Conservation (phyloP, 2,329 filamentous ascomycete species). For the Cytospora mali region DNA sequence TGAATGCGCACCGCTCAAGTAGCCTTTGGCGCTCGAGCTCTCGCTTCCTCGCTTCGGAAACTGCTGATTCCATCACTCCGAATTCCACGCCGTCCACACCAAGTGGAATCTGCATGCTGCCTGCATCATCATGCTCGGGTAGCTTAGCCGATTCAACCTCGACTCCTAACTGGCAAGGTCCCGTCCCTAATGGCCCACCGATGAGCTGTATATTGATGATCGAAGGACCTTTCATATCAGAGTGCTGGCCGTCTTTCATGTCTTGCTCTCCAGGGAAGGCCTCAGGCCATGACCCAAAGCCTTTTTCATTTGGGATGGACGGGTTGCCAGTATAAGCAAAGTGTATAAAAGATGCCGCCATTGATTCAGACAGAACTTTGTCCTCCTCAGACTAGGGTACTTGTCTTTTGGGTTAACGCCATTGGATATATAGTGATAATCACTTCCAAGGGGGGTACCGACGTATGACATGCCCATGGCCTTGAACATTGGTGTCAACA, state of each 20-base stretch:
- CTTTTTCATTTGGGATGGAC: not conserved
- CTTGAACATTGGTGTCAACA: slow-evolving; percentile 33
- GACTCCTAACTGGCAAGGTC: slow-evolving; percentile 13
- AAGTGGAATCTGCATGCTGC: slow-evolving; percentile 24
- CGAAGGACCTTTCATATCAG: not conserved
- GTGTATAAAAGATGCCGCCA: slow-evolving; percentile 31
- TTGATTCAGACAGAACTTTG: slow-evolving; percentile 24
- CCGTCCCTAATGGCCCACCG: slow-evolving; percentile 32
- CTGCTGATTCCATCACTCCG: slow-evolving; percentile 27
- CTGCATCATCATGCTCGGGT: not conserved
- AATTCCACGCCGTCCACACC: slow-evolving; percentile 21
- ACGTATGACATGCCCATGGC: slow-evolving; percentile 34
- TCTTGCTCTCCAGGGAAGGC: slow-evolving; percentile 26
- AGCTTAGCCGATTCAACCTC: not conserved
- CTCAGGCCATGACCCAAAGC: slow-evolving; percentile 30
- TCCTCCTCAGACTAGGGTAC: slow-evolving; percentile 30
- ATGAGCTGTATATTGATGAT: slow-evolving; percentile 29
- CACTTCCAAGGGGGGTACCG: slow-evolving; percentile 33
- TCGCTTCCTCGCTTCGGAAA: slow-evolving; percentile 18
- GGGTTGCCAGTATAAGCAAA: slow-evolving; percentile 34
- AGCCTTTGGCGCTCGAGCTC: slow-evolving; percentile 30
- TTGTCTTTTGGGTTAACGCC: slow-evolving; percentile 30
- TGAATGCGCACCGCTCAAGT: slow-evolving; percentile 31
- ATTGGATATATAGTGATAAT: slow-evolving; percentile 35
- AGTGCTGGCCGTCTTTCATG: not conserved